These are phyloP conservation scores for Suillus ampliporus DNA, from an alignment of 768 basidiomycete species.

Conservation along the genomic window DNA sequence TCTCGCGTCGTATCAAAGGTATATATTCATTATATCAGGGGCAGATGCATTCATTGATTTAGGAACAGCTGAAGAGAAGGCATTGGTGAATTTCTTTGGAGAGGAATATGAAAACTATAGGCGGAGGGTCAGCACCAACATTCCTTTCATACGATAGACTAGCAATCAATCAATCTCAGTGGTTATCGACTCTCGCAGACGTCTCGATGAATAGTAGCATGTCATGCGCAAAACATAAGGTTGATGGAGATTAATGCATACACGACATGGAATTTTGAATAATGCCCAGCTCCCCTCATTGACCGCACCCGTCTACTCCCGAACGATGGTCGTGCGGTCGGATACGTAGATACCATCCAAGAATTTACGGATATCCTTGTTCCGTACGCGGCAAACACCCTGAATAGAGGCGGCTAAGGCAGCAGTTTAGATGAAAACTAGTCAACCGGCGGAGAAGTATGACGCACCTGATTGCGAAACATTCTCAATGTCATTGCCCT, in stretches of 20 bases:
- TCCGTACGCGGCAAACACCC: constrained; percentile 93
- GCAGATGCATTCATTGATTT: not conserved
- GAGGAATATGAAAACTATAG: constrained; percentile 83
- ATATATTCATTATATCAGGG: constrained; percentile 11
- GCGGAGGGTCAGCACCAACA: constrained; percentile 78
- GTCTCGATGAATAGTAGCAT: constrained; percentile 20
- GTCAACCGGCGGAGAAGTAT: not conserved
- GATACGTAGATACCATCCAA: constrained; percentile 94
- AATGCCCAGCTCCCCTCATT: constrained; percentile 17
- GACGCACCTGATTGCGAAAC: constrained; percentile 92
- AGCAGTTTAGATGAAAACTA: constrained; percentile 12
- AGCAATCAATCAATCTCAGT: not conserved
- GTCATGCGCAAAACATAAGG: constrained; percentile 33
- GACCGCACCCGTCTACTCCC: constrained; percentile 40
- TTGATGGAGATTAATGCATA: constrained; percentile 27
- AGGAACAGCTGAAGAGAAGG: constrained; percentile 75
- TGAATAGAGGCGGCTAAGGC: constrained; percentile 90
- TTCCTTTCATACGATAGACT: constrained; percentile 79
- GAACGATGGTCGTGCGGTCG: constrained; percentile 66
- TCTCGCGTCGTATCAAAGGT: constrained; percentile 82
- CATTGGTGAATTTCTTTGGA: constrained; percentile 88
- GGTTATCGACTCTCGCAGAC: not conserved
- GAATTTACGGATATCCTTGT: constrained; percentile 99
- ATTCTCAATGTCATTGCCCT: constrained; percentile 95
- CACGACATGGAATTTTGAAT: constrained; percentile 24